Conservation (phyloP, 2,329 filamentous ascomycete species). For the Pyrenophora tritici-repentis region DNA sequence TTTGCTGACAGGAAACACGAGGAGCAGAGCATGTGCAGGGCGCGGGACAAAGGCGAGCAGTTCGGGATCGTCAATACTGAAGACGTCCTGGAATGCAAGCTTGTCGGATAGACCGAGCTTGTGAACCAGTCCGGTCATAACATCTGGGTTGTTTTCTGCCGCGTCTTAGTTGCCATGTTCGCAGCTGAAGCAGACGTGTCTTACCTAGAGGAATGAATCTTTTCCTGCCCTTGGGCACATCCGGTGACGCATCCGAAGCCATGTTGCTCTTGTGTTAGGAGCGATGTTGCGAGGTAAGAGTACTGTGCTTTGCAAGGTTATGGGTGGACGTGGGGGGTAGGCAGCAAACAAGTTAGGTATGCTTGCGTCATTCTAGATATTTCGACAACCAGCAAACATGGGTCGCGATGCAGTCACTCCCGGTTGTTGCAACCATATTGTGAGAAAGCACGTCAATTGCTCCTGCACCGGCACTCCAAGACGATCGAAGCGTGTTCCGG, state of each 20-base stretch:
- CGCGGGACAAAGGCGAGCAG: constrained; percentile 86
- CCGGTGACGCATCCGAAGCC: constrained; percentile 36
- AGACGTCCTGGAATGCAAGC: constrained; percentile 87
- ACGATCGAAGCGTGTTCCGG: too few species aligned
- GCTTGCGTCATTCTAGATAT: constrained; percentile 1
- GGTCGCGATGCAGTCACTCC: background rate
- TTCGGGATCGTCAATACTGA: constrained; percentile 82
- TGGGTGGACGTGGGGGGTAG: constrained; percentile 20
- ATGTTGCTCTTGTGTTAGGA: constrained; percentile 23
- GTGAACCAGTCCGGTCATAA: constrained; percentile 85
- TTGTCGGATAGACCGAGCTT: constrained; percentile 81
- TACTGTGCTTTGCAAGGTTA: constrained; percentile 4
- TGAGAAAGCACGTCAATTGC: too few species aligned
- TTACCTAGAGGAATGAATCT: constrained; percentile 47
- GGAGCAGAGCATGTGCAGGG: constrained; percentile 83
- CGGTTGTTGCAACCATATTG: too few species aligned
- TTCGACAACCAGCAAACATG: background rate
- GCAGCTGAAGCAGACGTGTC: constrained; percentile 3
- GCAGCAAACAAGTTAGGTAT: constrained; percentile 19
- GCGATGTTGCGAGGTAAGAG: constrained; percentile 19
- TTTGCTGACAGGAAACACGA: constrained; percentile 85
- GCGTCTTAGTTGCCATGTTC: constrained; percentile 18
- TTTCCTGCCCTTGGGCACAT: constrained; percentile 41
- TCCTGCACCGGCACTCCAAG: too few species aligned
- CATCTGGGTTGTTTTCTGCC: constrained; percentile 78